phyloP scores from a whole-genome alignment of 495 filamentous ascomycete species.

The Platismatia glauca region DNA sequence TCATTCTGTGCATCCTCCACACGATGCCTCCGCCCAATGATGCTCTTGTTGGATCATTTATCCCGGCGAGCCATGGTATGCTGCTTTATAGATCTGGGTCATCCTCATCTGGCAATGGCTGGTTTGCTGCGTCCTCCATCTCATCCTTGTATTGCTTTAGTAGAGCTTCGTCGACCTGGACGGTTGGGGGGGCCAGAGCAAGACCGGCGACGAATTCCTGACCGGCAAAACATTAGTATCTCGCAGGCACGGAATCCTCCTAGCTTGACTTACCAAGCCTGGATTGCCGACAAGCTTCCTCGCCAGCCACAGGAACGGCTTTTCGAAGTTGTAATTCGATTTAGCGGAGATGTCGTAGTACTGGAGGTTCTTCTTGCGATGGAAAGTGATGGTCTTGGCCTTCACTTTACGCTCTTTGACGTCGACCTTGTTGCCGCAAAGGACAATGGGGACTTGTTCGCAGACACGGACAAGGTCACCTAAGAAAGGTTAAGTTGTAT shows the following conservation, averaged over 20 bases:
- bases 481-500: constrained; percentile 31
- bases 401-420: constrained; percentile 99
- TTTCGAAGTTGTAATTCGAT: constrained; percentile 99
- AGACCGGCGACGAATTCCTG: constrained; percentile 96
- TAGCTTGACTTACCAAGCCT: constrained; percentile 56
- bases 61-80: not conserved
- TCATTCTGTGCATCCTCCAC: constrained; percentile 2
- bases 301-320: constrained; percentile 99
- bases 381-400: constrained; percentile 99
- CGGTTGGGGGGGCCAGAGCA: constrained; percentile 88
- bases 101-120: constrained; percentile 94
- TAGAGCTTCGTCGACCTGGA: constrained; percentile 72
- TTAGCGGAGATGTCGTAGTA: constrained; percentile 99
- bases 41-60: not conserved
- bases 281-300: constrained; percentile 97
- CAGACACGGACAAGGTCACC: constrained; percentile 99
- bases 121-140: constrained; percentile 70
- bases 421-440: constrained; percentile 99
- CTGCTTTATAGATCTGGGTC: constrained; percentile 61
- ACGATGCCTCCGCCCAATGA: not conserved
- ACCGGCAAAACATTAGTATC: constrained; percentile 22
- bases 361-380: constrained; percentile 99
- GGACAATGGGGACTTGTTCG: constrained; percentile 98
- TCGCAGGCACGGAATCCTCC: not conserved
- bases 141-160: constrained; percentile 77